Percentiles rank a stretch among this genome's conserved stretches.
Evolutionary conservation across 2,329 filamentous ascomycete species (phyloP).

Genomic region (Scorias spongiosa): DNA sequence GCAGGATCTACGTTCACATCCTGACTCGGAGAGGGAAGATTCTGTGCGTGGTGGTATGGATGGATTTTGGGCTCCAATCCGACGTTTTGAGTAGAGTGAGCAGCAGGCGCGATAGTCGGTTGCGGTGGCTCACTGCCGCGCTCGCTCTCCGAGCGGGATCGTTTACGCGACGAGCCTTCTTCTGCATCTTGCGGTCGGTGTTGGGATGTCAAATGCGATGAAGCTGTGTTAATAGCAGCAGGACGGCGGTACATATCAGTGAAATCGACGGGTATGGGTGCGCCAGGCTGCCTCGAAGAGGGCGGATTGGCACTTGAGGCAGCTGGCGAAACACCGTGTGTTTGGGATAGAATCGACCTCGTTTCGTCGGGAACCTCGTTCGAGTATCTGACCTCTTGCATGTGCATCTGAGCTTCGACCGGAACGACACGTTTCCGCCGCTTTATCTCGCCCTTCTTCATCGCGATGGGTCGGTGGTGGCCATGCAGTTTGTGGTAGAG

Average conservation of each 20-base stretch:
- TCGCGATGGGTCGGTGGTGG: constrained; percentile 82
- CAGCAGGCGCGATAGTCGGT: background rate
- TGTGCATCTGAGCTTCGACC: constrained; percentile 35
- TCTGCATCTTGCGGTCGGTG: constrained; percentile 5
- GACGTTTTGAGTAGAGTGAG: background rate
- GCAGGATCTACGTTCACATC: constrained; percentile 20
- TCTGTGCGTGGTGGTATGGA: constrained; percentile 10
- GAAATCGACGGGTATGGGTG: constrained; percentile 23
- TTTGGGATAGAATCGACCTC: background rate
- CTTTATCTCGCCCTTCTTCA: constrained; percentile 98
- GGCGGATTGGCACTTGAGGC: background rate
- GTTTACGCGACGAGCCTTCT: constrained; percentile 32
- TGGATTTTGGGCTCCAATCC: constrained; percentile 2
- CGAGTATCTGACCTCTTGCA: constrained; percentile 14
- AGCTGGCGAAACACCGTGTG: background rate
- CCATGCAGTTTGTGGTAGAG: constrained; percentile 95
- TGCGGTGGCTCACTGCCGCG: constrained; percentile 1
- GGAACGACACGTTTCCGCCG: constrained; percentile 88
- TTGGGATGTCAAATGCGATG: constrained; percentile 3
- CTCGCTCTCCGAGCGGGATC: constrained; percentile 51
- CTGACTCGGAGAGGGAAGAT: constrained; percentile 5
- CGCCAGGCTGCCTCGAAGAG: constrained; percentile 2
- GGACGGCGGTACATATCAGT: constrained; percentile 15
- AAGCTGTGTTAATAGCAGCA: background rate
- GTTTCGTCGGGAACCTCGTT: constrained; percentile 1